Percentiles rank a stretch among this genome's conserved stretches.
Conservation (phyloP, 352 stramenopile genomes). For the Phytophthora pisi region DNA sequence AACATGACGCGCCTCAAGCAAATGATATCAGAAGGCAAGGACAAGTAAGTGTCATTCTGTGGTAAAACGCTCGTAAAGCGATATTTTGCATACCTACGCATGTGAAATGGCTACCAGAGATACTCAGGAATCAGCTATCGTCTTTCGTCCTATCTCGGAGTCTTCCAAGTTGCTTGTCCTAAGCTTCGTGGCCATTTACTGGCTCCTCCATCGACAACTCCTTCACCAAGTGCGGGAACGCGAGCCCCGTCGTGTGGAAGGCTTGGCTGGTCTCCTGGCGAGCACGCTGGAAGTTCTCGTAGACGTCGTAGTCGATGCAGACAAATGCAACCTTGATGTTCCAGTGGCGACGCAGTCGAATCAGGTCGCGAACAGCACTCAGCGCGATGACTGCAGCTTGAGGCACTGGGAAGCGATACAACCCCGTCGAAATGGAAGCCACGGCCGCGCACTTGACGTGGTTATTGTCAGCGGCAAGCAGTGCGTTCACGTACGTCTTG, state of each 20-base stretch:
- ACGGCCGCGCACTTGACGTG: slow-evolving; percentile 51
- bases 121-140: neutral
- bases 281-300: slow-evolving; percentile 41
- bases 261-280: slow-evolving; percentile 7
- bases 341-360: slow-evolving; percentile 43
- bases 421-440: slow-evolving; percentile 64
- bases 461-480: slow-evolving; percentile 36
- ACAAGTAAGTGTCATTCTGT: slow-evolving; percentile 3
- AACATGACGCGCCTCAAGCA: slow-evolving; percentile 46
- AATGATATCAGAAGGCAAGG: slow-evolving; percentile 35
- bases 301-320: slow-evolving; percentile 50
- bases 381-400: slow-evolving; percentile 48
- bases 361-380: slow-evolving; percentile 45
- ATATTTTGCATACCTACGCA: neutral
- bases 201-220: slow-evolving; percentile 7
- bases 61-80: slow-evolving; percentile 1
- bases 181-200: neutral
- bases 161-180: neutral
- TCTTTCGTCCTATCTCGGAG: neutral
- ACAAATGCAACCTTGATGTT: slow-evolving; percentile 54
- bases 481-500: slow-evolving; percentile 56
- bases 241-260: slow-evolving; percentile 24
- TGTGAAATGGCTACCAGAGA: neutral
- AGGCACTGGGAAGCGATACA: slow-evolving; percentile 33
- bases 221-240: slow-evolving; percentile 21